phyloP scores from a whole-genome alignment of 1,139 yeast species.

The Pneumocystis canis region DNA sequence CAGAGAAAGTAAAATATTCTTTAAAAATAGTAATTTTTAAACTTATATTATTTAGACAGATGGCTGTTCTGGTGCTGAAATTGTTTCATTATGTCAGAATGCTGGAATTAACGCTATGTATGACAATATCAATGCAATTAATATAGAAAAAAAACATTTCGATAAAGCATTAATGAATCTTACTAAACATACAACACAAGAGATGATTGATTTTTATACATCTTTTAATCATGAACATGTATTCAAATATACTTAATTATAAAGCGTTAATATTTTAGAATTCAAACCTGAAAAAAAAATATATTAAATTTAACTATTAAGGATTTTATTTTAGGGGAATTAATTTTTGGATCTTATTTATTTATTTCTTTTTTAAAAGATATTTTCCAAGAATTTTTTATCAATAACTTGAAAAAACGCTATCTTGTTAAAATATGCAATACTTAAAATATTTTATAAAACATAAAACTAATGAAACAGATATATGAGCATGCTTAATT shows the following conservation, averaged over 20 bases:
- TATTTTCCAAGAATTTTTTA: no score
- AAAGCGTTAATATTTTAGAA: neutral
- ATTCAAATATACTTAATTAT: neutral
- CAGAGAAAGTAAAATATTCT: constrained; percentile 23
- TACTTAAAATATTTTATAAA: neutral
- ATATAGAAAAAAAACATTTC: constrained; percentile 26
- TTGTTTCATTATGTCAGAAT: constrained; percentile 83
- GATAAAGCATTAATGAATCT: constrained; percentile 17
- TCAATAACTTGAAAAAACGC: no score
- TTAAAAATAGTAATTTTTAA: neutral
- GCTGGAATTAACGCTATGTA: constrained; percentile 88
- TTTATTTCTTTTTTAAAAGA: no score
- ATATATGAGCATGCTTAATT: neutral
- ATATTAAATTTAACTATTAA: no score
- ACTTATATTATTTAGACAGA: constrained; percentile 28
- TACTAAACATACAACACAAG: constrained; percentile 7
- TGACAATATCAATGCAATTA: constrained; percentile 24
- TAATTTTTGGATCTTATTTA: no score
- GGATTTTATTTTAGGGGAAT: no score
- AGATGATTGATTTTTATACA: neutral
- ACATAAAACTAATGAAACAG: neutral
- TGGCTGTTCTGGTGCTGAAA: constrained; percentile 89
- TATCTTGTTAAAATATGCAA: no score
- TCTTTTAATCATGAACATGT: neutral
- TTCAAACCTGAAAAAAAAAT: neutral